These are phyloP conservation scores for Raddia guianensis DNA, from an alignment of 176 grass and related monocot genomes.

Conservation along the genomic window DNA sequence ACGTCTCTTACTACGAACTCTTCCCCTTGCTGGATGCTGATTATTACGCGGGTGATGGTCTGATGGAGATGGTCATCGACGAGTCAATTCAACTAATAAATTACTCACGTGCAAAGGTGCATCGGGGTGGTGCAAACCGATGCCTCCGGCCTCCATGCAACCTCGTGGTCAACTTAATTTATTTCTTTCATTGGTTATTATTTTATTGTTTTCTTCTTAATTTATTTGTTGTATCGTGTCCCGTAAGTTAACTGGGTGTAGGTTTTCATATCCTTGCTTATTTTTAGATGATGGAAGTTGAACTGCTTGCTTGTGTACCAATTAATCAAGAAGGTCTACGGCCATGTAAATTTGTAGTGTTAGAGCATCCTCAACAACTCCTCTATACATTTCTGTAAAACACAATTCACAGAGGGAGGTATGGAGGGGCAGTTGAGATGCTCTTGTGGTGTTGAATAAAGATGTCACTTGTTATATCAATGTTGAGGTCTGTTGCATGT, in stretches of 20 bases:
- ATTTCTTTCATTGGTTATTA: conserved; percentile 5
- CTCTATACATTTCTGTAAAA: too few relatives aligned
- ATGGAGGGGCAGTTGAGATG: too few relatives aligned
- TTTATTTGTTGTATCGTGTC: background rate
- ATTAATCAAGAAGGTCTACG: too few relatives aligned
- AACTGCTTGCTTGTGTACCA: too few relatives aligned
- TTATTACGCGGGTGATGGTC: background rate
- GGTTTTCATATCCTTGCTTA: too few relatives aligned
- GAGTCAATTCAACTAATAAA: background rate
- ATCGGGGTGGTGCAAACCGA: background rate
- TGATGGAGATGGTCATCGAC: background rate
- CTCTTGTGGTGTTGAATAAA: background rate
- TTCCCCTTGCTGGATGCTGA: background rate
- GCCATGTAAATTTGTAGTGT: too few relatives aligned
- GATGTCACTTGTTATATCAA: background rate
- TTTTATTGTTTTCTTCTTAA: background rate
- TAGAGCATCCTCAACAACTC: too few relatives aligned
- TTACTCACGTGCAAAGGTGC: background rate
- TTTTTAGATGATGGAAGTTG: too few relatives aligned
- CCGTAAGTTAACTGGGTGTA: too few relatives aligned
- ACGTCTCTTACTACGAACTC: too few relatives aligned
- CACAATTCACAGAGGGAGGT: too few relatives aligned
- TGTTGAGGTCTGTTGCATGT: background rate
- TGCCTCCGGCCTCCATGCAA: background rate
- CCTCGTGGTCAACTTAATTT: background rate